A percentile compares a stretch with the other conserved stretches of the same genome.
phyloP scores from a whole-genome alignment of 148 eudicot species.

The Chenopodium album region DNA sequence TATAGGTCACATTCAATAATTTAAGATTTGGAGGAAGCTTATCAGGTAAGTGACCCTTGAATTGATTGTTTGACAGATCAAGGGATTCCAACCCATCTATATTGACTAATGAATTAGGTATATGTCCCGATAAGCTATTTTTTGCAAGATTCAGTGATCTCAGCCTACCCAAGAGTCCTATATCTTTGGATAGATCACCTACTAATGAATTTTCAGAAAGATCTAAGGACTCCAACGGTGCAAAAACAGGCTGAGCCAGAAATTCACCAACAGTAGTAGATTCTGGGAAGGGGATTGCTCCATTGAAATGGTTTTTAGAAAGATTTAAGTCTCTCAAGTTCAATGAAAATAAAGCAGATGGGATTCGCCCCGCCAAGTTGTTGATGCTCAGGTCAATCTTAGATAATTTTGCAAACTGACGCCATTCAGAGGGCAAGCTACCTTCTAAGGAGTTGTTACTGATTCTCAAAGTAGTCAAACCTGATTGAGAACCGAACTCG shows the following conservation, averaged over 20 bases:
- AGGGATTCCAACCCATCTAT: slow-evolving; percentile 61
- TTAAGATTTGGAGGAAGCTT: slow-evolving; percentile 60
- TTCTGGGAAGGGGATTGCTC: slow-evolving; percentile 62
- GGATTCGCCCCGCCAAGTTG: slow-evolving; percentile 70
- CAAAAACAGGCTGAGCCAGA: slow-evolving; percentile 54
- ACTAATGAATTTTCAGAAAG: slow-evolving; percentile 69
- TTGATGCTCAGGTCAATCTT: slow-evolving; percentile 75
- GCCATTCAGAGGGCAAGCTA: slow-evolving; percentile 49
- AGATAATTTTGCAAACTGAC: slow-evolving; percentile 42
- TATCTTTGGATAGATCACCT: slow-evolving; percentile 54
- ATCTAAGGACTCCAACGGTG: slow-evolving; percentile 74
- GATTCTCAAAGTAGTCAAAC: slow-evolving; percentile 53
- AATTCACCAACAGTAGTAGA: slow-evolving; percentile 52
- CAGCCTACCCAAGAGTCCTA: slow-evolving; percentile 62
- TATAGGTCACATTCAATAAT: slow-evolving; percentile 59
- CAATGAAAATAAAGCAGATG: slow-evolving; percentile 59
- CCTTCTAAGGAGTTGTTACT: slow-evolving; percentile 71
- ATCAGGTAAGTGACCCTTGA: slow-evolving; percentile 66
- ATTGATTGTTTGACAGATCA: slow-evolving; percentile 70
- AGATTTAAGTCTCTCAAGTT: slow-evolving; percentile 62
- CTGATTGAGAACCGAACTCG: slow-evolving; percentile 52
- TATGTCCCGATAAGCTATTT: slow-evolving; percentile 64
- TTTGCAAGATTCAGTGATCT: slow-evolving; percentile 66
- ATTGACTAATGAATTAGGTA: slow-evolving; percentile 61
- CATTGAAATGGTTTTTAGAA: slow-evolving; percentile 68